Evolutionary conservation across 148 eudicot species (phyloP), one percentile per base, ranked within the genome.

Genomic region (Chenopodium album): DNA sequence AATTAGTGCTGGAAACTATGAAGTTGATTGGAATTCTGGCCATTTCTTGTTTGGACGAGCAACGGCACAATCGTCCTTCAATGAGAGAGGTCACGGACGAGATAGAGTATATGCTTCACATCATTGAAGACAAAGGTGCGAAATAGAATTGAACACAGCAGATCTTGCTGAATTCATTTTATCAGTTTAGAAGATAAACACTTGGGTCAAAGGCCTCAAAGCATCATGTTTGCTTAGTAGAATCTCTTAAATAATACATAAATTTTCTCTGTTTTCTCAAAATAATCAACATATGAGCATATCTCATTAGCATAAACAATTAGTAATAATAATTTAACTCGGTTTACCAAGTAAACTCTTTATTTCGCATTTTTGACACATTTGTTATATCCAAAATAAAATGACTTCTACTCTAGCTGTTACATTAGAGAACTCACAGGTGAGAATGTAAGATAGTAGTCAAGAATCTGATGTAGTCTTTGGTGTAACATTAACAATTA

Each of bases 11-110:
- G 50, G 90, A 88, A 73, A 88, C 90, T 62, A 91, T 91, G 88
- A 85, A 85, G 73, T 85, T 88, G 4, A 13, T 89, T 0, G 89
- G 88, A 66, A 72, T 64, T 63, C 77, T 89, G 81, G 94, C 89
- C 2, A 70, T 80, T 13, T 83, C 87, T 4, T 89, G 90, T 59
- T 60, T 89, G 59, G 89, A 85, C 44, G 92, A 89, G 22, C 52
- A 87, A 26, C 76, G 89, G 85, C 87, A 88, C 28, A 84, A 87
- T 76, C 84, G 90, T 32, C 94, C 92, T 64, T 89, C 92, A 0
- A 91, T 91, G 88, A 88, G 87, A 76, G 92, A 91, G 75, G 87
- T 86, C 9, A 71, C 83, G 0, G 91, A 89, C 71, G 91, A 91
- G 81, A 86, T 91, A 44, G 91, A 88, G 62, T 91, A 84, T 73